Evolutionary conservation across 2,329 filamentous ascomycete species (phyloP), one percentile per base, ranked within the genome.

Genomic region (Drechslera avenae): DNA sequence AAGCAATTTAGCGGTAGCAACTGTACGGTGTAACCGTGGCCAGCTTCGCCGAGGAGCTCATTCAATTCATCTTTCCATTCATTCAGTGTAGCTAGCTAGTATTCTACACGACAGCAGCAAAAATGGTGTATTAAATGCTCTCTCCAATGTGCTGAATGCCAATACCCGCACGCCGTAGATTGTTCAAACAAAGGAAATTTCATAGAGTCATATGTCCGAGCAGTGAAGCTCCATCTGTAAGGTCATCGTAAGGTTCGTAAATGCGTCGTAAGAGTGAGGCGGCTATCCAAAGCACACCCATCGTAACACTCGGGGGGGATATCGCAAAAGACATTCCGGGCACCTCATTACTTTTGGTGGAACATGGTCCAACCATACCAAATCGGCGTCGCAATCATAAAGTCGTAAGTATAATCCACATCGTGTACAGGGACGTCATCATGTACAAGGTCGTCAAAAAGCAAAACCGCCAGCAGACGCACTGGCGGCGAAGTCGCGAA

Each of bases 401-500:
- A 52, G 54, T 69, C 66, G 60, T 69, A 32, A 60, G 63, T 28
- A 9, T 28, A 28, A 28, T 28, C 26, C 26, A 28, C 26, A 28
- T 28, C 26, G 52, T 59, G 50, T 41, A 28, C 26, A 56, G 63
- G 57, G n/a, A n/a, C n/a, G 26, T 36, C 49, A 46, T 49, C 44
- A 55, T 57, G 42, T 58, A 57, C 45, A 51, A 28, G 35, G 44
- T 57, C 44, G 52, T 50, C 62, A 67, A 40, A 57, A 51, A 50
- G 54, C 46, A 19, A 60, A 28, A 28, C 56, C 33, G 12, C 56
- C 62, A 39, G 53, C 56, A 18, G 62, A 63, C 10, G 67, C 66
- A 35, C 55, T 64, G 37, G 62, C 61, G 7, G 78, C 77, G 54
- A 81, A 63, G 55, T 79, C 75, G 50, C 80, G 75, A 46, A 84